Base-by-base conservation (phyloP, 352 stramenopile species). In the Aphanomyces astaci region DNA sequence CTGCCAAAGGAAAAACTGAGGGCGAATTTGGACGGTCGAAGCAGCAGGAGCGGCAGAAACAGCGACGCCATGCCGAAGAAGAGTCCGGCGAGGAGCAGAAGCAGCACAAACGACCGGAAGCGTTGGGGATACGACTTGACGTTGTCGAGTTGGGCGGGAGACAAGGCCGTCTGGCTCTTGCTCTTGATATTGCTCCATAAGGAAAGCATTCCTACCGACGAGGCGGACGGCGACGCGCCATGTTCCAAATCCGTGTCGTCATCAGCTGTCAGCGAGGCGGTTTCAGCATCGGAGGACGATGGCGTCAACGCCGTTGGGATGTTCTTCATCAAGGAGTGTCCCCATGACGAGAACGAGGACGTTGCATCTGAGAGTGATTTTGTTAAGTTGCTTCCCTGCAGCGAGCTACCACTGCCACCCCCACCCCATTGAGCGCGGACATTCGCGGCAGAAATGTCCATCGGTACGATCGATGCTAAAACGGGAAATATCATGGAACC, bases 51-150 rank as follows among this genome's bases (percentile, higher is more conserved):
- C 10, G 81, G 85, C 17, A 93, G 63, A 67, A 93, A 92, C 57
- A 92, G 75, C 0, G 79, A 88, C 40, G 83, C 80, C 83, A 93
- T 91, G 73, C 81, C 84, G 48, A 93, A 90, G 73, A 93, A 93
- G 70, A 93, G 62, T 45, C 87, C 72, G 0, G 78, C 77, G 52
- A 92, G 81, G 56, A 93, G 75, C 3, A 77, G 71, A 64, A 93
- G 76, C 2, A 70, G 78, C 11, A 93, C 81, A 83, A 93, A 93
- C 62, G 87, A 87, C 63, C 90, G 90, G 70, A 92, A 93, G 10
- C 85, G 77, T 33, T 68, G 62, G 4, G 62, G 62, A 32, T 68
- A 68, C 28, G 39, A 60, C 33, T 68, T 68, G 10, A 68, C 36
- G n/a, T 51, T 52, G 2, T 68, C 62, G 39, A 68, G 56, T 56